A percentile compares a stretch with the other conserved stretches of the same genome.
These are phyloP conservation scores for Sideroxylon spinosum DNA, from an alignment of 179 eudicot species.

Conservation along the genomic window DNA sequence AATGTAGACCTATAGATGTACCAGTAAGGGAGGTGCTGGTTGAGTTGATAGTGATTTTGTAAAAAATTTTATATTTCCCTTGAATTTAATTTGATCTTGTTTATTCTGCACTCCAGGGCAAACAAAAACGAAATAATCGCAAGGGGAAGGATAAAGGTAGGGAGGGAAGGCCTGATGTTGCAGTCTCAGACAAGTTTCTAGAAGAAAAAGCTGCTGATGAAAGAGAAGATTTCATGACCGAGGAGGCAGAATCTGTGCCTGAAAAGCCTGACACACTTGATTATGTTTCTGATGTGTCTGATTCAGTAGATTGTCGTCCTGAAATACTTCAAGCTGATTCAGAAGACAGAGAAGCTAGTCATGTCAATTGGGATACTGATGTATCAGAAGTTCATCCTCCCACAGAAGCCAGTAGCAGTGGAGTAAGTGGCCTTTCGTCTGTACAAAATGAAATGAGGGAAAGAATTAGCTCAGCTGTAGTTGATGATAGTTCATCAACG, in stretches of 20 bases:
- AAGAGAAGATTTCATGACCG: slow-evolving; percentile 28
- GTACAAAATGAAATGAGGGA: slow-evolving; percentile 54
- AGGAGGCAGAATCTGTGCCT: slow-evolving; percentile 32
- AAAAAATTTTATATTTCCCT: too few relatives aligned
- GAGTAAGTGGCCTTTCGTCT: slow-evolving; percentile 36
- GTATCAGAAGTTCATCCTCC: slow-evolving; percentile 56
- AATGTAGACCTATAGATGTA: too few relatives aligned
- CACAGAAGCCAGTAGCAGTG: slow-evolving; percentile 48
- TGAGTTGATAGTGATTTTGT: not conserved
- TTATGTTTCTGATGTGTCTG: slow-evolving; percentile 76
- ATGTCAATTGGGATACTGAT: slow-evolving; percentile 74
- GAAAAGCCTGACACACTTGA: slow-evolving; percentile 59
- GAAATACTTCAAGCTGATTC: slow-evolving; percentile 59
- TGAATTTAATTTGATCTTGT: not conserved
- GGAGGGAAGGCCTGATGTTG: slow-evolving; percentile 51
- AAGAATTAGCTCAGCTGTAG: slow-evolving; percentile 42
- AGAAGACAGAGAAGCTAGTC: slow-evolving; percentile 70
- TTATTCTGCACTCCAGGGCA: slow-evolving; percentile 35
- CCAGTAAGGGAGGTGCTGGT: not conserved
- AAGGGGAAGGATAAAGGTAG: slow-evolving; percentile 66
- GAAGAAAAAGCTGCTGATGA: slow-evolving; percentile 32
- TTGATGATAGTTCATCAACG: slow-evolving; percentile 95
- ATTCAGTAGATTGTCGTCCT: slow-evolving; percentile 49
- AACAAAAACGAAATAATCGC: slow-evolving; percentile 74
- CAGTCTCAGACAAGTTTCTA: slow-evolving; percentile 35